Conservation (phyloP, 1,284 basidiomycete species). For the Austropuccinia psidii region DNA sequence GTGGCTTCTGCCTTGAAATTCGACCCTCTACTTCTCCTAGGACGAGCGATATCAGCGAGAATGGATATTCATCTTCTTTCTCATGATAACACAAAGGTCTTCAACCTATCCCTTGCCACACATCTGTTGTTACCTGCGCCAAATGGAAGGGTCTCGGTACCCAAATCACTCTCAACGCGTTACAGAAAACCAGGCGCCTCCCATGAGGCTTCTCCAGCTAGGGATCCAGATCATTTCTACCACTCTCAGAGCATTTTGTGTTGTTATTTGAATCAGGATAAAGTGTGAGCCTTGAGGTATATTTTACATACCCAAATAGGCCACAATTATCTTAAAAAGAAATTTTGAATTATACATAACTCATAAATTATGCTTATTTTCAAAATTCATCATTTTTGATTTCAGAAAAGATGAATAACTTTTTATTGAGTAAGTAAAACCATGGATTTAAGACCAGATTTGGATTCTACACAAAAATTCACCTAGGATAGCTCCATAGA, state of each 20-base stretch:
- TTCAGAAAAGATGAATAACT: too few relatives aligned
- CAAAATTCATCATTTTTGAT: too few relatives aligned
- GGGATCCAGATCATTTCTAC: conserved; percentile 60
- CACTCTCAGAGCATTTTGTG: conserved; percentile 70
- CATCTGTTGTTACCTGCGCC: conserved; percentile 37
- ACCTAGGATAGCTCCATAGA: too few relatives aligned
- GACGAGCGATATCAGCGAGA: conserved; percentile 37
- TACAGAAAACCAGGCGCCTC: conserved; percentile 38
- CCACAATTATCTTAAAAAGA: too few relatives aligned
- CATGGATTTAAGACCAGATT: too few relatives aligned
- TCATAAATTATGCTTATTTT: too few relatives aligned
- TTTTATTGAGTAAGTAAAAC: too few relatives aligned
- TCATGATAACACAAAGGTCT: conserved; percentile 26
- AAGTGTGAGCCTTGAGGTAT: too few relatives aligned
- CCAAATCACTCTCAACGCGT: conserved; percentile 21
- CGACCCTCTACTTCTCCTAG: conserved; percentile 40
- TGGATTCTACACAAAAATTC: too few relatives aligned
- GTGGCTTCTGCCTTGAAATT: conserved; percentile 8
- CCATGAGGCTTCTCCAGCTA: conserved; percentile 54
- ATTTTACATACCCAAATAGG: too few relatives aligned
- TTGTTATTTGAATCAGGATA: conserved; percentile 66
- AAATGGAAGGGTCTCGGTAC: not conserved
- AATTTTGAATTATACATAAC: too few relatives aligned
- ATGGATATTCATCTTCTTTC: conserved; percentile 39
- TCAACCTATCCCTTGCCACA: conserved; percentile 18